Base-by-base conservation (phyloP, 345 rosid species). In the Eucalyptus sideroxylon region DNA sequence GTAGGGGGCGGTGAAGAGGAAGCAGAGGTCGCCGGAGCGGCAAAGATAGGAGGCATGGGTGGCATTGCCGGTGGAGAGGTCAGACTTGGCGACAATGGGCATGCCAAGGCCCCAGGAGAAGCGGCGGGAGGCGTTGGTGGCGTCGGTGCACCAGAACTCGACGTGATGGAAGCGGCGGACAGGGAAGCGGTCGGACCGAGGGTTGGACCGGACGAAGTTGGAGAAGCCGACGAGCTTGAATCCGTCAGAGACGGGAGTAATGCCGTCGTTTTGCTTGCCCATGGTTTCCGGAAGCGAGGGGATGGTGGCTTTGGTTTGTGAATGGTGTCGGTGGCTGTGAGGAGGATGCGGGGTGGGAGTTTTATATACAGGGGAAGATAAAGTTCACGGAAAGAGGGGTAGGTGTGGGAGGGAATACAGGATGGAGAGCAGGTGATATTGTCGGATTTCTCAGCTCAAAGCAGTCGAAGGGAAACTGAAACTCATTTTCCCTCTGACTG, bases 101-200 rank as follows among this genome's bases (percentile, higher is more conserved):
- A 96, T 96, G 49, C 98, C 99, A 30, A 97, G 96, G 5, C 97
- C 99, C 98, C 98, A 97, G 1, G 99, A 95, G 94, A 97, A 97
- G 62, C 99, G 98, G 56, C 94, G 95, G 13, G 98, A 90, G 86
- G 93, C 69, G 91, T 96, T 97, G 91, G 98, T 95, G 81, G 99
- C 98, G 87, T 97, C 98, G 87, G 91, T 82, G 92, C 96, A 96
- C 99, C 99, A 97, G 94, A 96, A 96, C 90, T 96, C 99, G 45
- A 97, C 90, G 89, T 97, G 98, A 93, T 97, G 99, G 93, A 97
- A 97, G 8, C 95, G 92, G 53, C 90, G 93, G 21, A 96, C 95
- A 40, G 77, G 88, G 91, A 97, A 96, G 44, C 94, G 95, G 55
- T 97, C 99, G 31, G 98, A 96, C 59, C 92, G 92, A 12, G 97